phyloP scores from a whole-genome alignment of 495 filamentous ascomycete genomes.

The Saxophila tyrrhenica region DNA sequence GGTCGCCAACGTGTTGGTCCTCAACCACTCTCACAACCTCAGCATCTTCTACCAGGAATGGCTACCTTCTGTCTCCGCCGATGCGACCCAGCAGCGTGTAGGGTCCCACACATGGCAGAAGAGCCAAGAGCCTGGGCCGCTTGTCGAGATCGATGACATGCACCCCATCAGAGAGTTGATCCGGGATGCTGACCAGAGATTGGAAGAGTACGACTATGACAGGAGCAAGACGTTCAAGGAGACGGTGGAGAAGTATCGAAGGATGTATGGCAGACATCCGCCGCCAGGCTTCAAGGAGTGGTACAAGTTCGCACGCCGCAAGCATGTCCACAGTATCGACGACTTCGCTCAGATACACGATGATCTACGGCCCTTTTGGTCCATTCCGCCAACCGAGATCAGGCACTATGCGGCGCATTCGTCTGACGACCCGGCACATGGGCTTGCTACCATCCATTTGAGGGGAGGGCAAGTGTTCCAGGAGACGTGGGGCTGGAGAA shows the following conservation, averaged over 20 bases:
- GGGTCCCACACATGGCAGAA: constrained; percentile 4
- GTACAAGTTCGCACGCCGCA: constrained; percentile 53
- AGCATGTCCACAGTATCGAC: constrained; percentile 51
- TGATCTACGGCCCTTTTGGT: constrained; percentile 59
- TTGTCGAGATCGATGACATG: constrained; percentile 13
- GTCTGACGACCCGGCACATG: constrained; percentile 60
- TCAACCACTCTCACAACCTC: not conserved
- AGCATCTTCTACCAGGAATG: too few relatives aligned
- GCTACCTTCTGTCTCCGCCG: too few relatives aligned
- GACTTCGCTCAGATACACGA: constrained; percentile 64
- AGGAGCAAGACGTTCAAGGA: constrained; percentile 40
- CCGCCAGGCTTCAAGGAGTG: constrained; percentile 61
- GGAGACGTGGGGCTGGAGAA: constrained; percentile 41
- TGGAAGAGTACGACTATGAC: constrained; percentile 21
- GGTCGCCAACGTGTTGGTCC: not conserved
- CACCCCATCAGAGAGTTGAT: constrained; percentile 28
- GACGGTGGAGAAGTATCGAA: constrained; percentile 50
- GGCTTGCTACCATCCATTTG: constrained; percentile 51
- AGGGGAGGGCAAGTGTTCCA: constrained; percentile 45
- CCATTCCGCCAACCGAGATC: constrained; percentile 42
- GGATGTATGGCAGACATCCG: constrained; percentile 55
- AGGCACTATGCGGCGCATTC: constrained; percentile 41
- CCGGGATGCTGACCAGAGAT: constrained; percentile 24
- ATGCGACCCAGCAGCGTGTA: too few relatives aligned
- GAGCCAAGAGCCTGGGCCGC: not conserved